Evolutionary conservation across 2,329 filamentous ascomycete genomes (phyloP).

Genomic region (Cytospora paraplurivora): DNA sequence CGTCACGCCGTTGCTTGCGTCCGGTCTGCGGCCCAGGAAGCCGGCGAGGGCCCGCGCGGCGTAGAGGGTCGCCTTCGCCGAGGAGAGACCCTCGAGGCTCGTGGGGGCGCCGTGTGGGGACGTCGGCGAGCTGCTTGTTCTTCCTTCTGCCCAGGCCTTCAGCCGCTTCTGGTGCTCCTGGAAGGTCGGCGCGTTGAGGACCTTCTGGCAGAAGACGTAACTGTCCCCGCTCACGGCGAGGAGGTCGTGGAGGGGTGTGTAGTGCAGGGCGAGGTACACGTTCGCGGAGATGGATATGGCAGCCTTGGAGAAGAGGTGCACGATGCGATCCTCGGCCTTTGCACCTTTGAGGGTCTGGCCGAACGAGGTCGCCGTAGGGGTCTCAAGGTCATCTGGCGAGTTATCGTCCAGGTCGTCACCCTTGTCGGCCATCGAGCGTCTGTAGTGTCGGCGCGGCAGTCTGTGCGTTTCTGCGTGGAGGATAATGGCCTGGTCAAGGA

Average conservation of each 20-base stretch:
- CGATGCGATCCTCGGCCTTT: slow-evolving; percentile 31
- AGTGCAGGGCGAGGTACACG: slow-evolving; percentile 58
- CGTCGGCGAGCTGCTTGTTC: slow-evolving; percentile 13
- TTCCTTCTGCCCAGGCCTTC: slow-evolving; percentile 43
- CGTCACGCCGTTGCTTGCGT: slow-evolving; percentile 10
- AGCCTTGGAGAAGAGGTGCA: slow-evolving; percentile 47
- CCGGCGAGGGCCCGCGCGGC: slow-evolving; percentile 54
- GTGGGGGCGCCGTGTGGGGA: background rate
- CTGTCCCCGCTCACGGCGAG: slow-evolving; percentile 60
- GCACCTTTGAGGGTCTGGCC: slow-evolving; percentile 31
- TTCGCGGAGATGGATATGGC: slow-evolving; percentile 43
- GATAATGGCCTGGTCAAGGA: slow-evolving; percentile 46
- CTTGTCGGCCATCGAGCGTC: slow-evolving; percentile 6
- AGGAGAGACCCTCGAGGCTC: slow-evolving; percentile 39
- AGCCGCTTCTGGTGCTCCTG: slow-evolving; percentile 51
- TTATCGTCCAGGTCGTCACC: slow-evolving; percentile 4
- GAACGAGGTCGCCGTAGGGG: slow-evolving; percentile 24
- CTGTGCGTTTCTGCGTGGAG: slow-evolving; percentile 44
- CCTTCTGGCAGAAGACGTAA: slow-evolving; percentile 60
- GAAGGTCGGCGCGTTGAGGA: slow-evolving; percentile 48
- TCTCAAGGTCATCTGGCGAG: slow-evolving; percentile 31
- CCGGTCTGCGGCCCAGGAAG: slow-evolving; percentile 42
- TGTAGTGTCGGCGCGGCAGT: slow-evolving; percentile 39
- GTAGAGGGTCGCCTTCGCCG: slow-evolving; percentile 50
- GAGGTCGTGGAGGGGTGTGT: slow-evolving; percentile 60